Base-by-base conservation (phyloP, 2,329 filamentous ascomycete species). In the Teratosphaeria pseudoeucalypti region DNA sequence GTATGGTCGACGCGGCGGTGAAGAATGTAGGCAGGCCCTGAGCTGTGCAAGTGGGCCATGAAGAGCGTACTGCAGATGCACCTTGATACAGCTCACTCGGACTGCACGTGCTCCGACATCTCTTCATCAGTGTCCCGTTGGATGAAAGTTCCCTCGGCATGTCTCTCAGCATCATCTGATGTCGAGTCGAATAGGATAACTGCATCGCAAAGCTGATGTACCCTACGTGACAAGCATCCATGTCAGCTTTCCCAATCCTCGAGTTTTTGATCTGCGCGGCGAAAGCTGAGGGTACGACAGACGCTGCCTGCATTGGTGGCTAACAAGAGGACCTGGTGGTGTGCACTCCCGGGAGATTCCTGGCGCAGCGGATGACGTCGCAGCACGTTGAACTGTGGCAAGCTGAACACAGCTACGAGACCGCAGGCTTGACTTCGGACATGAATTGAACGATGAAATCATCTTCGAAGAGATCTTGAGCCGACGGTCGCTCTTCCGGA, bases 401-500 rank as follows among this genome's bases (percentile, higher is more conserved):
- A 23, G 23, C 23, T 23, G 23, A 2, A 23, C 23, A 23, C 23
- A 23, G 23, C 23, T 23, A 23, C 23, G 23, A 23, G 23, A 23
- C 23, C 23, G 23, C 23, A 23, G 23, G 23, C 23, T 23, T 23
- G 23, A 23, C 7, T 53, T 53, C 12, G 3, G 6, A 5, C 5
- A 53, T 19, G 52, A 53, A 53, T 19, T 53, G 52, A 29, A 54
- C 23, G 26, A 27, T 32, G 19, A 56, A 39, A 14, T 26, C 29
- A 19, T 68, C 65, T 6, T 65, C 58, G 55, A 64, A 62, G n/a
- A 69, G 56, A 29, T 66, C 63, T 37, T 62, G 52, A 23, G 66
- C 65, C 12, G 62, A 62, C 26, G 64, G 61, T 29, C 67, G 37
- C 52, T 68, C 63, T 60, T 68, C 65, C 34, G 66, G 66, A 54